Base-by-base conservation (phyloP, 495 filamentous ascomycete species). In the Aspergillus campestris region DNA sequence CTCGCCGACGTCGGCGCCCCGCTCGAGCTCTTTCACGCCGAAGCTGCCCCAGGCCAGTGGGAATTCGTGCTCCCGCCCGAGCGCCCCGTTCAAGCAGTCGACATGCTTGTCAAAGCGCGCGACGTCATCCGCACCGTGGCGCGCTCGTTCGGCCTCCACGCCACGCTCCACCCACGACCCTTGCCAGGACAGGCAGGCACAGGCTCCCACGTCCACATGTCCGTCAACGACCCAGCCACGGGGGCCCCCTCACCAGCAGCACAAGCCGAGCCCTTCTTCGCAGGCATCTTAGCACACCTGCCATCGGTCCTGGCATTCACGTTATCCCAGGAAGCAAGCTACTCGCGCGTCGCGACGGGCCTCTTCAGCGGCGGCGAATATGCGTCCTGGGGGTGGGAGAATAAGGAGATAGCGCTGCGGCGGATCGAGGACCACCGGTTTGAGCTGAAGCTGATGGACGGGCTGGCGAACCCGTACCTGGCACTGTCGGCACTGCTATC, bases 381-480 rank as follows among this genome's bases (percentile, higher is more conserved):
- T 76, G 71, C 87, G 0, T 61, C 77, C 0, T 88, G 85, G 84
- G 85, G 86, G 9, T 82, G 79, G 31, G 76, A 88, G 58, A 88
- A 89, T 56, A 74, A 80, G 10, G 84, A 88, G 62, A 69, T 75
- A 8, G 72, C 84, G 8, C 64, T 89, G 34, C 65, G 85, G 28
- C 77, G 75, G 48, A 71, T 84, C 38, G 71, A 66, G 42, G 70
- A 61, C 14, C 70, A 72, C 24, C 79, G 86, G 54, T 89, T 83
- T 76, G 86, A 89, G 61, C 28, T 89, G 8, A 79, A 82, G 52
- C 70, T 69, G 49, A 51, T 87, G 28, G 85, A 89, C 61, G 85
- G 86, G 0, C 52, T 84, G 12, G 80, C 84, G 6, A 89, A 89
- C 53, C 72, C 81, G 43, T 89, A 88, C 54, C 60, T 89, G 1